Conservation (phyloP, 2,329 filamentous ascomycete genomes). For the Alternaria gansuensis region DNA sequence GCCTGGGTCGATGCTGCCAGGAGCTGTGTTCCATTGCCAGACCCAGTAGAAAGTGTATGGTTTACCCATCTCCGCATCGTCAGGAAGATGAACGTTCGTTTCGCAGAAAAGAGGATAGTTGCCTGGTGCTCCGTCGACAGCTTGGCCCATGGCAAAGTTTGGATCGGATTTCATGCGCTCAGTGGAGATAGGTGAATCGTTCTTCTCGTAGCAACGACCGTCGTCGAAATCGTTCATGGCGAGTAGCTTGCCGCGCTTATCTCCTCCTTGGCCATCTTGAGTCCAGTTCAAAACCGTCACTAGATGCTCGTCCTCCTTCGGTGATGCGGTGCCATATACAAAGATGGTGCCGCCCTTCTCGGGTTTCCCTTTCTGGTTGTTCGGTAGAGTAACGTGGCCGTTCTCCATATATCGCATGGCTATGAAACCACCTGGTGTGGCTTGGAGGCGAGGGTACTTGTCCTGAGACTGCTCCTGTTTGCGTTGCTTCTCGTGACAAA, state of each 20-base stretch:
- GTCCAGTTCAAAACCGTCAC: conserved; percentile 82
- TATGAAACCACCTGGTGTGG: conserved; percentile 58
- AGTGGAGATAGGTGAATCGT: conserved; percentile 64
- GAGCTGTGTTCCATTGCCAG: conserved; percentile 78
- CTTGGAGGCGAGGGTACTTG: conserved; percentile 69
- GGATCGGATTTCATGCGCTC: conserved; percentile 67
- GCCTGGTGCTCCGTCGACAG: conserved; percentile 34
- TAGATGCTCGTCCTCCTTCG: conserved; percentile 65
- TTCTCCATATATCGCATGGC: conserved; percentile 63
- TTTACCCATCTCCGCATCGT: conserved; percentile 67
- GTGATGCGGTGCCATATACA: conserved; percentile 60
- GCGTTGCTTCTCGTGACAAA: conserved; percentile 72
- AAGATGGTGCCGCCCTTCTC: conserved; percentile 57
- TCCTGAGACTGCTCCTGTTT: conserved; percentile 61
- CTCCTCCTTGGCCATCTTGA: conserved; percentile 78
- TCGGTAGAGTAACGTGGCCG: conserved; percentile 58
- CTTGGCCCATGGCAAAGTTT: conserved; percentile 63
- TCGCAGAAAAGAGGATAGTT: conserved; percentile 77
- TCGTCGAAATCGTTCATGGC: conserved; percentile 87
- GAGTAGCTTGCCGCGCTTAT: conserved; percentile 78
- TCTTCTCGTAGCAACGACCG: conserved; percentile 85
- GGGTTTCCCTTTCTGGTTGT: conserved; percentile 55
- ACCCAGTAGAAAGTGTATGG: conserved; percentile 92
- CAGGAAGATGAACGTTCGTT: conserved; percentile 78
- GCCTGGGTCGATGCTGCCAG: conserved; percentile 49